Evolutionary conservation across 1,284 basidiomycete species (phyloP).

Genomic region (Laetiporus sulphureus): DNA sequence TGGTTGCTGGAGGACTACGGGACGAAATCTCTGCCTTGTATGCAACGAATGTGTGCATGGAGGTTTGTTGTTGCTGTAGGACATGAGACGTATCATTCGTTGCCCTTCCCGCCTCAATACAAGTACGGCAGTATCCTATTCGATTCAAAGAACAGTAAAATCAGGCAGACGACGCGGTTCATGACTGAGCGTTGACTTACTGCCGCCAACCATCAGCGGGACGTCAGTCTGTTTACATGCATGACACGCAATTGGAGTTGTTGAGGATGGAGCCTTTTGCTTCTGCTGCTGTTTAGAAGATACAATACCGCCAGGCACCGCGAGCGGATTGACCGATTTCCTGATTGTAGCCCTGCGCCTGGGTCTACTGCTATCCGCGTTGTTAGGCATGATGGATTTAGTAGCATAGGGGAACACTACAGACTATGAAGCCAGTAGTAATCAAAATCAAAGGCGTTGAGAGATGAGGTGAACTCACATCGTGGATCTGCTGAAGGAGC

Average conservation of each 20-base stretch:
- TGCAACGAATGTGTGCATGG: too few relatives aligned
- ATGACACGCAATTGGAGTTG: conserved; percentile 43
- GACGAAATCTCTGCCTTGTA: too few relatives aligned
- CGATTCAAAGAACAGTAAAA: too few relatives aligned
- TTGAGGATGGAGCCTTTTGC: conserved; percentile 18
- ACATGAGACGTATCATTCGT: conserved; percentile 11
- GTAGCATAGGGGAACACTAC: conserved; percentile 41
- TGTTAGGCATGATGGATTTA: conserved; percentile 41
- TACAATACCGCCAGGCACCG: too few relatives aligned
- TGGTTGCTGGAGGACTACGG: too few relatives aligned
- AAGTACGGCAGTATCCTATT: conserved; percentile 36
- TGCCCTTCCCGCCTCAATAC: conserved; percentile 41
- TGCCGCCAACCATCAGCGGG: conserved; percentile 63
- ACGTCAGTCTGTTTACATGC: conserved; percentile 59
- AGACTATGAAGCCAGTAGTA: conserved; percentile 27
- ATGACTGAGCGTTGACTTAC: conserved; percentile 39
- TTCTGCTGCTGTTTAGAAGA: conserved; percentile 11
- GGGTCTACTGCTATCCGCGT: conserved; percentile 20
- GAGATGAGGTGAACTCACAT: conserved; percentile 29
- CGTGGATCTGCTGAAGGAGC: conserved; percentile 50
- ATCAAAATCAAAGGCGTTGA: not conserved
- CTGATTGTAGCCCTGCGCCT: conserved; percentile 19
- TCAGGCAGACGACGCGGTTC: not conserved
- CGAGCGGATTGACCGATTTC: conserved; percentile 19
- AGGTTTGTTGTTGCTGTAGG: not conserved